Percentiles rank a stretch among this genome's conserved stretches.
These are phyloP conservation scores for Tulasnella sp. DNA, from an alignment of 768 basidiomycete genomes.

Conservation along the genomic window DNA sequence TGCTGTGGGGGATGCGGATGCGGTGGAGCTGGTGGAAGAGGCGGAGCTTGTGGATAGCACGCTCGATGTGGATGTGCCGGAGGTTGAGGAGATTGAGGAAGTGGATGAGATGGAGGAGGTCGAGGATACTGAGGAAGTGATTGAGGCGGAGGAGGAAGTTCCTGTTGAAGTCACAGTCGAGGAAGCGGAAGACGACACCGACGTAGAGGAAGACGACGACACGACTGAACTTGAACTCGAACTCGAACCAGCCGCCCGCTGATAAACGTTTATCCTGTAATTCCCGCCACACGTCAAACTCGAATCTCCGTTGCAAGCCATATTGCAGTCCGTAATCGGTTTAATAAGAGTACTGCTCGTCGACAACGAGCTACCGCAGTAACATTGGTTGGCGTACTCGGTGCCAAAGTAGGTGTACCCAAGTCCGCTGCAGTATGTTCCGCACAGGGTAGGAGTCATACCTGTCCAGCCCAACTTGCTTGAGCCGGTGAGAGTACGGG, in stretches of 20 bases:
- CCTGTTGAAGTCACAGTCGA: not conserved
- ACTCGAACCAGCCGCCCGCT: not conserved
- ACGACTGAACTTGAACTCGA: no score
- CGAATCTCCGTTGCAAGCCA: conserved; percentile 15
- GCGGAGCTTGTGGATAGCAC: no score
- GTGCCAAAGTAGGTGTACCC: conserved; percentile 13
- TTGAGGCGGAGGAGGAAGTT: no score
- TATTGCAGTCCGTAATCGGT: conserved; percentile 5
- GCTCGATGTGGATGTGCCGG: no score
- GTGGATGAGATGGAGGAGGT: not conserved
- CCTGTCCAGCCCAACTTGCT: not conserved
- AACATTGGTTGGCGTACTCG: conserved; percentile 12
- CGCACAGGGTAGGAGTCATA: conserved; percentile 10
- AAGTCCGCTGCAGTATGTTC: not conserved
- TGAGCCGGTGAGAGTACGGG: conserved; percentile 6
- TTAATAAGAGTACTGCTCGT: not conserved
- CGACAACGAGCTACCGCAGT: conserved; percentile 14
- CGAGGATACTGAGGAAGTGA: not conserved
- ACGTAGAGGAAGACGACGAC: not conserved
- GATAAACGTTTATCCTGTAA: conserved; percentile 11
- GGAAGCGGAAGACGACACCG: no score
- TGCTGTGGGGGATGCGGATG: not conserved
- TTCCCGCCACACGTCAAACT: conserved; percentile 17
- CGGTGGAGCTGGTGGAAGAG: not conserved
- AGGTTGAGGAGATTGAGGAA: not conserved